Conservation (phyloP, 2,329 filamentous ascomycete genomes). For the Colletotrichum zoysiae region DNA sequence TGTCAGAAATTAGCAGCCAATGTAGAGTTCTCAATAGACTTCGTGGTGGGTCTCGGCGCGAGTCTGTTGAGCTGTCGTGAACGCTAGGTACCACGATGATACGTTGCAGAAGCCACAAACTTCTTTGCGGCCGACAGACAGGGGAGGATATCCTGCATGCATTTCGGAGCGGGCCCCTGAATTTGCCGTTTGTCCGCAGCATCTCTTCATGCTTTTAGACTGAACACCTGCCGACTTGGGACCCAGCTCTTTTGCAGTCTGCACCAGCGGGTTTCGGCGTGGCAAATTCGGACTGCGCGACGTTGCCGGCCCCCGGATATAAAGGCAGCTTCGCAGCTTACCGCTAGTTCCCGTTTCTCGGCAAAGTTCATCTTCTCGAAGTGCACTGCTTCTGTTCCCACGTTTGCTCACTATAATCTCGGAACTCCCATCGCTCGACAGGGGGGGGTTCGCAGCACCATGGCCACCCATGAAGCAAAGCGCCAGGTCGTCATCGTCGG, state of each 20-base stretch:
- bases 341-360: not conserved
- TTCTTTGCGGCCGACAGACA: not conserved
- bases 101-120: too few relatives aligned
- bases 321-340: not conserved
- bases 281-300: too few relatives aligned
- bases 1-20: not conserved
- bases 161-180: not conserved
- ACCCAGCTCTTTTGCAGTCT: not conserved
- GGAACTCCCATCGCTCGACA: not conserved
- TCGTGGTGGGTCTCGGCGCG: conserved; percentile 9
- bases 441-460: not conserved
- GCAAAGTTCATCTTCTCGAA: not conserved
- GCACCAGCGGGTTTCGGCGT: not conserved
- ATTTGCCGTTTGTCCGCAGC: conserved; percentile 6
- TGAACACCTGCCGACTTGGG: not conserved
- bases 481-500: conserved; percentile 44
- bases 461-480: conserved; percentile 20
- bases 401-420: not conserved
- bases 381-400: not conserved
- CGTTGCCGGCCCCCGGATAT: not conserved
- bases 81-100: too few relatives aligned
- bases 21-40: conserved; percentile 3
- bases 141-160: not conserved
- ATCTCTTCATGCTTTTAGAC: not conserved
- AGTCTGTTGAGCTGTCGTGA: too few relatives aligned